Percentiles rank a stretch among this genome's conserved stretches.
Evolutionary conservation across 2,329 filamentous ascomycete species (phyloP).

Genomic region (Alternaria solani): DNA sequence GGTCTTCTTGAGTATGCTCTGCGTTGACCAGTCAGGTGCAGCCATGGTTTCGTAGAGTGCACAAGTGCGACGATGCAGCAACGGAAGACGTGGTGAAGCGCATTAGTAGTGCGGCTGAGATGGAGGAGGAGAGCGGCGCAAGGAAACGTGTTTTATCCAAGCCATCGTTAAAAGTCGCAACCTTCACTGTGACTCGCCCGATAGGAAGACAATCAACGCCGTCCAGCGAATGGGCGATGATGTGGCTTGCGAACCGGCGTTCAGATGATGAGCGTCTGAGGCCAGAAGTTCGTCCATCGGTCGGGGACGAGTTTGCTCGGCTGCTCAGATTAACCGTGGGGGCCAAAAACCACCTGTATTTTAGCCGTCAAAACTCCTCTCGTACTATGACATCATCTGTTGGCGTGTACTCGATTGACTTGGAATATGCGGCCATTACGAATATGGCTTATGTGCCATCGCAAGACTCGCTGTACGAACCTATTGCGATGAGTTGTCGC

Average conservation of each 20-base stretch:
- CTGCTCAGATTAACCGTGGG: background rate
- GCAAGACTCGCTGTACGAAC: background rate
- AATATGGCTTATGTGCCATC: background rate
- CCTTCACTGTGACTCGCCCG: background rate
- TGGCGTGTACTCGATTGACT: background rate
- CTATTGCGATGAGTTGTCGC: background rate
- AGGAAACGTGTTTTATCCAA: background rate
- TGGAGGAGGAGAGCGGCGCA: background rate
- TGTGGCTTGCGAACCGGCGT: background rate
- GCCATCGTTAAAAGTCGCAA: background rate
- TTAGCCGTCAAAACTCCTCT: background rate
- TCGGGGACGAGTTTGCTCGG: background rate
- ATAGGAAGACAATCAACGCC: background rate
- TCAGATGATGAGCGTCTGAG: background rate
- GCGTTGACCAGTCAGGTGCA: background rate
- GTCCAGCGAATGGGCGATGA: background rate
- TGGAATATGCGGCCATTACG: background rate
- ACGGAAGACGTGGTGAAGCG: background rate
- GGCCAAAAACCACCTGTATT: background rate
- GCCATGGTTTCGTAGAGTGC: background rate
- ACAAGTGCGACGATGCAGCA: background rate
- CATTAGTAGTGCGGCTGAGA: conserved; percentile 1
- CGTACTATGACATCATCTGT: background rate
- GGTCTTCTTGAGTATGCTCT: conserved; percentile 9
- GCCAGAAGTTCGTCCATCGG: background rate